Percentiles rank a stretch among this genome's conserved stretches.
These are phyloP conservation scores for Annulohypoxylon moriforme DNA, from an alignment of 495 filamentous ascomycete genomes.

Conservation along the genomic window DNA sequence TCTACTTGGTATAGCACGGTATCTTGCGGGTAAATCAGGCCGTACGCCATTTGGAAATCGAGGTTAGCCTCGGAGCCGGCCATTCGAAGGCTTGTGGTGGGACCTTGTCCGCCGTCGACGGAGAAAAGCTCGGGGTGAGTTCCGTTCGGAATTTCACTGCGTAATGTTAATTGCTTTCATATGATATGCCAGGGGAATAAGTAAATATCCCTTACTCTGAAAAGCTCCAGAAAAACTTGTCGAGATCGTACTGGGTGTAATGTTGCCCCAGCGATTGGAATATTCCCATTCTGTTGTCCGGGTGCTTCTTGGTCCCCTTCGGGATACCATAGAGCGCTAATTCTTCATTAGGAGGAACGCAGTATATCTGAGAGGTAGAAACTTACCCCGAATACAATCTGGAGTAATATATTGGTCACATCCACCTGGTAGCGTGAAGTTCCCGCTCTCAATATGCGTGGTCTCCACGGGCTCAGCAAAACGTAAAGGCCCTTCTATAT, in stretches of 20 bases:
- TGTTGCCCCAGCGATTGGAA: conserved; percentile 51
- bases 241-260: conserved; percentile 65
- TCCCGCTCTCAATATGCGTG: conserved; percentile 36
- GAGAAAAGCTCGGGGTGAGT: conserved; percentile 52
- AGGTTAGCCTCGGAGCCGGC: conserved; percentile 49
- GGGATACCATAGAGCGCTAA: conserved; percentile 48
- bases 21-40: conserved; percentile 66
- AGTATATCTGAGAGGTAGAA: too few species aligned
- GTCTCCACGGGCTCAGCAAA: conserved; percentile 37
- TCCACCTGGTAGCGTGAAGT: conserved; percentile 37
- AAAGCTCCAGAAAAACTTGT: conserved; percentile 67
- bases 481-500: conserved; percentile 36
- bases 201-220: conserved; percentile 32
- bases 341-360: background rate
- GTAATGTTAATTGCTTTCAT: background rate
- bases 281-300: conserved; percentile 48
- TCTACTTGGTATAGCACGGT: conserved; percentile 68
- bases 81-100: conserved; percentile 37
- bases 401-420: conserved; percentile 48
- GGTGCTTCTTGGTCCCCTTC: conserved; percentile 40
- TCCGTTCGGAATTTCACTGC: conserved; percentile 50
- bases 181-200: too few species aligned
- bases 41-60: conserved; percentile 50
- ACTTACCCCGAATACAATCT: conserved; percentile 47
- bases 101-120: conserved; percentile 52